phyloP scores from a whole-genome alignment of 805 yeast genomes.

The Metschnikowia sp. region DNA sequence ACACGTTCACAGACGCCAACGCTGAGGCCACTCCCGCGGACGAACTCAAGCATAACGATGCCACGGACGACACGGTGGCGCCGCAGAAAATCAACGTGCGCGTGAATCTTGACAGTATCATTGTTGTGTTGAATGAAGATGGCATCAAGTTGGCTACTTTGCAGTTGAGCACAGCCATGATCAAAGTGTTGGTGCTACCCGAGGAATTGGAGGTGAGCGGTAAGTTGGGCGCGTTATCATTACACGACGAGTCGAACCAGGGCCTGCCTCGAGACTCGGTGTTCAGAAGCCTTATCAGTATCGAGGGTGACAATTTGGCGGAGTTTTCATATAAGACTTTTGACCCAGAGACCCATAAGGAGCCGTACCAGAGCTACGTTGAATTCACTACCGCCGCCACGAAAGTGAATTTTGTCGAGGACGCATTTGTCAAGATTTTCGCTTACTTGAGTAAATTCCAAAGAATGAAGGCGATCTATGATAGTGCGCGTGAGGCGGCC shows the following conservation, averaged over 20 bases:
- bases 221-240: slow-evolving; percentile 71
- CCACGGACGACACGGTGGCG: slow-evolving; percentile 51
- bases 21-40: slow-evolving; percentile 64
- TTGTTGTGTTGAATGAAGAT: slow-evolving; percentile 76
- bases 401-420: slow-evolving; percentile 75
- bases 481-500: slow-evolving; percentile 84
- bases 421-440: slow-evolving; percentile 65
- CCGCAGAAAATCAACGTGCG: slow-evolving; percentile 74
- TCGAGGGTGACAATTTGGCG: slow-evolving; percentile 78
- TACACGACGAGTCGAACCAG: slow-evolving; percentile 72
- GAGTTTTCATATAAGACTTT: slow-evolving; percentile 82
- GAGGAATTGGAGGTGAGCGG: slow-evolving; percentile 72
- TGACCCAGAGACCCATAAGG: slow-evolving; percentile 47
- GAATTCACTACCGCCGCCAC: slow-evolving; percentile 73
- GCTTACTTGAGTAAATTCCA: slow-evolving; percentile 70
- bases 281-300: slow-evolving; percentile 64
- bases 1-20: slow-evolving; percentile 84
- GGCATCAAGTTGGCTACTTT: slow-evolving; percentile 78
- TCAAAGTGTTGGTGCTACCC: slow-evolving; percentile 64
- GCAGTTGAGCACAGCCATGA: slow-evolving; percentile 67
- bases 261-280: slow-evolving; percentile 57
- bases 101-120: slow-evolving; percentile 68
- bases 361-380: slow-evolving; percentile 53
- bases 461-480: slow-evolving; percentile 86
- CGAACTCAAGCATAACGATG: slow-evolving; percentile 63